Percentiles rank a stretch among this genome's conserved stretches.
Conservation (phyloP, 2,329 filamentous ascomycete species). For the Colletotrichum nymphaeae region DNA sequence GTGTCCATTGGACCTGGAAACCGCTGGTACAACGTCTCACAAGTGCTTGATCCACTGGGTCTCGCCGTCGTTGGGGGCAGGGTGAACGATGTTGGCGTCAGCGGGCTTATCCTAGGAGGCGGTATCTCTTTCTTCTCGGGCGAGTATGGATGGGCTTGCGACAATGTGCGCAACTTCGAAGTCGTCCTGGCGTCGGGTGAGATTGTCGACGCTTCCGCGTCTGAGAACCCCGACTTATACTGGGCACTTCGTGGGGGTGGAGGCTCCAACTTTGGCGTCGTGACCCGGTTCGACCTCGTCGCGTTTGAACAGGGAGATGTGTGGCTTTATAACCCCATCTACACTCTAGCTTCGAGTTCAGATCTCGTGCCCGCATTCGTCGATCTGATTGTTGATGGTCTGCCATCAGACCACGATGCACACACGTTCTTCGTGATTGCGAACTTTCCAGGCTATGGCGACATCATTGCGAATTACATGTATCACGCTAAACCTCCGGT, state of each 20-base stretch:
- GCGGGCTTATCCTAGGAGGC: slow-evolving; percentile 58
- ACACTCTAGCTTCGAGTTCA: slow-evolving; percentile 26
- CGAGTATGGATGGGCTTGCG: slow-evolving; percentile 57
- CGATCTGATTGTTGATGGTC: slow-evolving; percentile 32
- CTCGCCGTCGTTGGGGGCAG: slow-evolving; percentile 57
- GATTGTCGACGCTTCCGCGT: slow-evolving; percentile 53
- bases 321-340: slow-evolving; percentile 42
- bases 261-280: slow-evolving; percentile 55
- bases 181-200: slow-evolving; percentile 59
- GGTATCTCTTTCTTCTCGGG: slow-evolving; percentile 62
- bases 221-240: slow-evolving; percentile 53
- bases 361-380: slow-evolving; percentile 35
- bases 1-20: slow-evolving; percentile 56
- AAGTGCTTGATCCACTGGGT: slow-evolving; percentile 49
- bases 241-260: slow-evolving; percentile 56
- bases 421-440: slow-evolving; percentile 39
- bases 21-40: slow-evolving; percentile 57
- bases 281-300: slow-evolving; percentile 44
- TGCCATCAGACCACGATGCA: slow-evolving; percentile 36
- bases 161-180: slow-evolving; percentile 57
- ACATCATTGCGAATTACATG: slow-evolving; percentile 33
- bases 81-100: slow-evolving; percentile 53
- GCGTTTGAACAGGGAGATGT: slow-evolving; percentile 43
- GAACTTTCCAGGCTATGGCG: slow-evolving; percentile 13
- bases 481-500: slow-evolving; percentile 35